Evolutionary conservation across 2,329 filamentous ascomycete genomes (phyloP), one percentile per base, ranked within the genome.

Genomic region (Colletotrichum higginsianum): DNA sequence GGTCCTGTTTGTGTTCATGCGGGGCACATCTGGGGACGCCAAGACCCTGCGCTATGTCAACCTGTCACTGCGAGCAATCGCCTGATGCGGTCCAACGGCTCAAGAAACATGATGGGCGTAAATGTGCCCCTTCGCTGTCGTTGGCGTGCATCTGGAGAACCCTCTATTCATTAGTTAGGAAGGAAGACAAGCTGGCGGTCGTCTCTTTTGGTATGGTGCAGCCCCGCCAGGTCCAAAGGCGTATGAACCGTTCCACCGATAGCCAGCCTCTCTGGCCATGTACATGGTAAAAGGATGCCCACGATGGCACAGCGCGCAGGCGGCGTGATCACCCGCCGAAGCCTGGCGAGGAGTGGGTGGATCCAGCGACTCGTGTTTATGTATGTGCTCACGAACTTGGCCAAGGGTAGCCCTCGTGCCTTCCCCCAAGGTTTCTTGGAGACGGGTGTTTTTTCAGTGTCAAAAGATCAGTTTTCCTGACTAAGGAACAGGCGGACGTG

Each of bases 1-100:
- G 46, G 61, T 35, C 18, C 42, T 23, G 57, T 30, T 60, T 26
- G 30, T 40, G 61, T 42, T 72, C 60, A 69, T 72, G 69, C 69
- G 69, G 66, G 69, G 69, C 58, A 69, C 18, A 40, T 40, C 42
- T 58, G 64, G 60, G 38, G 46, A 47, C 60, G 69, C 69, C 70
- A 66, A 71, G 70, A 61, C 70, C 70, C 70, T 65, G 68, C 66
- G 61, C 61, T 72, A 30, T 61, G 70, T 46, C 23, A 63, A n/a
- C 30, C 21, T 46, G 50, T 30, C 49, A 53, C 61, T 63, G 61
- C 23, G 38, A 15, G 13, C 11, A 18, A 35, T 38, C 30, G 52
- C 52, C 35, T 38, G 35, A n/a, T 40, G n/a, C n/a, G 40, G 53
- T 23, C 35, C n/a, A 40, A 56, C n/a, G 18, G 21, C n/a, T 16